Evolutionary conservation across 1,284 basidiomycete species (phyloP), one percentile per base, ranked within the genome.

Genomic region (Ganoderma lingzhi): DNA sequence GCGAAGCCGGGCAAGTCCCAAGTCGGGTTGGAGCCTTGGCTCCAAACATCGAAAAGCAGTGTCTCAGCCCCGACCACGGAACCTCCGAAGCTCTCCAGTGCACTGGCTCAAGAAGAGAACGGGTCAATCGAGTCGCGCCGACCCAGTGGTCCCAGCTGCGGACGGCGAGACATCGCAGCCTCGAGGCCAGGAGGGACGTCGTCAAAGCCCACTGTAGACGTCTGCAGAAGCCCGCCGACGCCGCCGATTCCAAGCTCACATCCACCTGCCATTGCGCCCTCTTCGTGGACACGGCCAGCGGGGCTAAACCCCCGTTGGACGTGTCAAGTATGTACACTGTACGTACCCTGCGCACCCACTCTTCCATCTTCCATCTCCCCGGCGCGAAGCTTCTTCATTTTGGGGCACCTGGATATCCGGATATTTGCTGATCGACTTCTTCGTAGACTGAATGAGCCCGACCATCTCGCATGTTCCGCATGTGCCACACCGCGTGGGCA

Each of bases 261-360:
- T 2, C 23, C 12, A 15, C 48, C 10, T 48, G 6, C 45, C 23
- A 53, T 23, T 9, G 48, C 23, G 23, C 23, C 35, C 1, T 12
- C 30, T 10, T 59, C 53, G 53, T 55, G 2, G 30, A 6, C 19
- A 12, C 35, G 10, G 23, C 42, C 10, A n/a, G n/a, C 15, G 15
- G 39, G 39, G n/a, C 15, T 28, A 15, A n/a, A 61, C 9, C 59
- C 28, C 2, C 8, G n/a, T 28, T 89, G 88, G 89, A 71, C 76
- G 17, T 90, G 88, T 77, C 75, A 80, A 37, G 81, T 86, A 23
- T 90, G 89, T 69, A 89, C 88, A 1, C 76, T 89, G 88, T 89
- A 71, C 76, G 88, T 77, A 4, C 51, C 75, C 42, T 19, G 17
- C n/a, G 44, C 23, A n/a, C 39, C 51, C 44, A 48, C 45, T 19